Base-by-base conservation (phyloP, 805 yeast species). In the Ogataea siamensis region DNA sequence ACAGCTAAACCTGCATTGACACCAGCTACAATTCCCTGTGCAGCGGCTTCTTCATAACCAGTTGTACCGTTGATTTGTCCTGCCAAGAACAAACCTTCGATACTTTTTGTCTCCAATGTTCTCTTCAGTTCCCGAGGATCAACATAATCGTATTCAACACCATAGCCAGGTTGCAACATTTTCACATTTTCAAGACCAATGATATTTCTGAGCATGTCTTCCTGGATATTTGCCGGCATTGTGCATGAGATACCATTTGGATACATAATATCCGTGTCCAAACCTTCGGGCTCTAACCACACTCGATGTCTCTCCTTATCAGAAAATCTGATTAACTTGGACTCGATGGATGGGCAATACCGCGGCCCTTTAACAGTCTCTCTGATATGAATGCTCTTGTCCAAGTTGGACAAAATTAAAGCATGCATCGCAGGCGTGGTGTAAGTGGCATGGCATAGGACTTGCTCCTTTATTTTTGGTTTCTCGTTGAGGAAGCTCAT, bases 31-130 rank as follows among this genome's bases (percentile, higher is more conserved):
- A 87, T 71, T 1, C 99, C 99, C 55, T 93, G 99, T 0, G 98
- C 84, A 2, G 96, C 96, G 0, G 99, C 99, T 58, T 93, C 99
- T 64, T 93, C 99, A 53, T 93, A 93, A 0, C 99, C 99, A 0
- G 99, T 93, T 0, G 99, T 93, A 22, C 99, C 99, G 56, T 93
- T 93, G 28, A 93, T 93, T 60, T 93, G 99, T 1, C 99, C 99
- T 0, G 99, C 99, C 30, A 93, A 66, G 58, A 65, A 93, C 24
- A 93, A 62, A 0, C 97, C 97, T 8, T 71, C 63, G 2, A 93
- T 78, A 3, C 74, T 60, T 52, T 87, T 88, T 0, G 98, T 87
- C 55, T 91, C 96, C 32, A 93, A 62, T 0, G 94, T 84, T 30
- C 70, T 73, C 37, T 71, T 71, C 39, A 93, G 68, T 54, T 89